phyloP scores from a whole-genome alignment of 2,329 filamentous ascomycete species.

The Hawksworthiomyces lignivorus region DNA sequence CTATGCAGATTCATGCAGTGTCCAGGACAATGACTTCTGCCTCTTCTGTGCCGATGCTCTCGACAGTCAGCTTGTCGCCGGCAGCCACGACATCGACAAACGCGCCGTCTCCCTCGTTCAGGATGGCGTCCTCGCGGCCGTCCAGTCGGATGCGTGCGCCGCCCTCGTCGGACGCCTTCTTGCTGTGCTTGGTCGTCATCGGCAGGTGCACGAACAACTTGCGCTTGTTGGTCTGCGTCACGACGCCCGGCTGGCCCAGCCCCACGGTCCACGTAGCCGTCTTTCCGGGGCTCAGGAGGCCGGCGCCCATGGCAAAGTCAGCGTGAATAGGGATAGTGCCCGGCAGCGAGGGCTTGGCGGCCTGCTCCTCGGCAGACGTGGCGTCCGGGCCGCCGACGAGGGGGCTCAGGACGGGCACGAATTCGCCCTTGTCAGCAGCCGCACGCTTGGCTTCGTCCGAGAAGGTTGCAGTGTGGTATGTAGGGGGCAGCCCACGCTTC shows the following conservation, averaged over 20 bases:
- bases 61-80: conserved; percentile 56
- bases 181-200: conserved; percentile 46
- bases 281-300: conserved; percentile 58
- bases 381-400: conserved; percentile 60
- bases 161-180: conserved; percentile 50
- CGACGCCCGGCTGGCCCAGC: conserved; percentile 45
- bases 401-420: conserved; percentile 70
- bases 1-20: conserved; percentile 37
- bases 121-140: conserved; percentile 55
- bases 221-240: conserved; percentile 43
- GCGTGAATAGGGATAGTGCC: conserved; percentile 77
- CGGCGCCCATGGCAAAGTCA: conserved; percentile 75
- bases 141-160: conserved; percentile 64
- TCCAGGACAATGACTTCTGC: conserved; percentile 64
- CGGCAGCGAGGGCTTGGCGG: conserved; percentile 51
- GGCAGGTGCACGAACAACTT: conserved; percentile 77
- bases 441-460: conserved; percentile 60
- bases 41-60: conserved; percentile 60
- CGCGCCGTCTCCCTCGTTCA: conserved; percentile 68
- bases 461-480: conserved; percentile 70
- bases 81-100: conserved; percentile 46
- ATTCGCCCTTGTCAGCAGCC: conserved; percentile 38
- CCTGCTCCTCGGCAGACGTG: conserved; percentile 53
- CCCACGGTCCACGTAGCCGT: conserved; percentile 61
- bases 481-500: conserved; percentile 61